Base-by-base conservation (phyloP, 345 rosid species). In the Cochlearia excelsa region DNA sequence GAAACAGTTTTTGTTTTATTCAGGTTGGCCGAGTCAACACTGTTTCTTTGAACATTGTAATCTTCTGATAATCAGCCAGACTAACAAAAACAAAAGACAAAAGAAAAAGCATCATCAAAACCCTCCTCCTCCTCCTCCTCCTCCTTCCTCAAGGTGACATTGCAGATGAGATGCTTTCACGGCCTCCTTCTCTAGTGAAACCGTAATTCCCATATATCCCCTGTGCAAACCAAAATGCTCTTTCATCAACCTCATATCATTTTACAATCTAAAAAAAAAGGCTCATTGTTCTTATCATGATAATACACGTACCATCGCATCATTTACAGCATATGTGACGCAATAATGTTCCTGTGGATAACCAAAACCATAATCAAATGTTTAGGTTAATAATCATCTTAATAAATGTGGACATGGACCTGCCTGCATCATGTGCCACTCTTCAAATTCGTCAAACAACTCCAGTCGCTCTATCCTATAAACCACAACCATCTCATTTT, bases 401-500 rank as follows among this genome's bases (percentile, higher is more conserved):
- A 33, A 3, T 37, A 6, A 48, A 51, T 47, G 46, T 53, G 65
- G 44, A 45, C 53, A 54, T 46, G 61, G 57, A 79, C 92, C 77
- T 82, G 78, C 97, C 97, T 93, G 95, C 99, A 93, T 93, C 99
- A 89, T 85, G 73, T 85, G 78, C 97, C 99, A 93, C 73, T 93
- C 96, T 76, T 93, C 99, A 70, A 89, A 84, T 80, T 93, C 97
- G 66, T 89, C 95, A 35, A 89, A 93, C 78, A 89, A 71, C 79
- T 89, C 95, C 82, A 85, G 73, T 71, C 85, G 75, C 77, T 93
- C 97, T 11, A 89, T 89, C 87, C 97, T 89, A 77, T 47, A 31
- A 37, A 66, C 77, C 61, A 71, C 26, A 67, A 42, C 7, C 10
- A 63, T 37, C 58, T 63, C 6, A 72, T 47, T 51, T 63, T 30